Base-by-base conservation (phyloP, 768 basidiomycete species). In the Termitomyces sp. region DNA sequence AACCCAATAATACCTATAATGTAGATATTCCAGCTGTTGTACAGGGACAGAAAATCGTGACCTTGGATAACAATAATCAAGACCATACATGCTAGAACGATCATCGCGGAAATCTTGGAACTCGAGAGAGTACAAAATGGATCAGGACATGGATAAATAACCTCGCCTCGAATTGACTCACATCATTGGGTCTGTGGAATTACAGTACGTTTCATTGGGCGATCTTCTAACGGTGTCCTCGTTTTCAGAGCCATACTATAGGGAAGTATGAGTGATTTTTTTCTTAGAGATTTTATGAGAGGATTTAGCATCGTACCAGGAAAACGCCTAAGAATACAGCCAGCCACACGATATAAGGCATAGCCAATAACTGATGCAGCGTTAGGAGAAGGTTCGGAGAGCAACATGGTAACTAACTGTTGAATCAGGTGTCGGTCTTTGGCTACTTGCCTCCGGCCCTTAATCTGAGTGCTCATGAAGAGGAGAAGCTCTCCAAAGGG, bases 141-240 rank as follows among this genome's bases (percentile, higher is more conserved):
- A 50, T 17, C 12, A 38, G 31, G 31, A 40, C 17, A 40, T 15
- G 12, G 11, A 10, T 17, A 2, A 47, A 25, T 10, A 5, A 25
- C 14, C 2, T 49, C 17, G 3, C 15, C 17, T 34, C n/a, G 40
- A 17, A 42, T 31, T 42, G 29, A 56, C 65, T 43, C 59, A 73
- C 71, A 71, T 58, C 0, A 59, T 51, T 11, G 64, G 58, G 29
- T 71, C 53, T 11, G 51, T 56, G 4, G 70, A 70, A 62, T 74
- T 61, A 66, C 73, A 74, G 42, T 73, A 76, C 0, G 72, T 73
- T 29, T 69, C 72, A 58, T 68, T 73, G 2, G 67, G 67, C 11
- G 71, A 69, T 63, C 59, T 68, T 17, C 59, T 52, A 15, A 72
- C 67, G 1, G 67, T 66, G 7, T 61, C 40, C 4, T 67, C 65